Conservation (phyloP, 495 filamentous ascomycete genomes). For the Paragyromitra xinjiangensis region DNA sequence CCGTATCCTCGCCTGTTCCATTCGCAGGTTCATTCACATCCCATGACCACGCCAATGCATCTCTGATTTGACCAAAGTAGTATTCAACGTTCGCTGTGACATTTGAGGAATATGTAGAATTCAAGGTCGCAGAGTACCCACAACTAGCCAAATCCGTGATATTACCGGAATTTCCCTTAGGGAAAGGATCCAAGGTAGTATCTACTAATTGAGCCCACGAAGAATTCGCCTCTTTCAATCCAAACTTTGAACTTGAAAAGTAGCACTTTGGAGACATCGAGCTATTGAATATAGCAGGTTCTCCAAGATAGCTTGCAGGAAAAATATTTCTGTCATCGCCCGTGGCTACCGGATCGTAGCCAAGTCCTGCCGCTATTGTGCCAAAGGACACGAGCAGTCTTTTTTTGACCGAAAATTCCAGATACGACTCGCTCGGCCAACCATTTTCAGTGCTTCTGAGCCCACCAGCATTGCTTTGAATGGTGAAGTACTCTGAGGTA, state of each 20-base stretch:
- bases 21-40: constrained; percentile 25
- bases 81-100: neutral
- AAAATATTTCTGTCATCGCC: constrained; percentile 31
- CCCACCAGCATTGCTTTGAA: neutral
- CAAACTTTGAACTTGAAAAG: constrained; percentile 19
- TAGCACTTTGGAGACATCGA: constrained; percentile 8
- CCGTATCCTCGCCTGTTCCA: neutral
- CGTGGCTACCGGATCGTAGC: constrained; percentile 23
- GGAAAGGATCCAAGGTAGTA: constrained; percentile 9
- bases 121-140: constrained; percentile 41
- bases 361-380: constrained; percentile 11
- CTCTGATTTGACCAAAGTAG: constrained; percentile 21
- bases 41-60: constrained; percentile 42
- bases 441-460: constrained; percentile 36
- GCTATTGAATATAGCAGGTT: neutral
- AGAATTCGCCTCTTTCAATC: constrained; percentile 31
- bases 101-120: constrained; percentile 32
- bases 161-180: neutral
- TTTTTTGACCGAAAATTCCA: constrained; percentile 33
- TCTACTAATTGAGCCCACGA: constrained; percentile 48
- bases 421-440: constrained; percentile 47
- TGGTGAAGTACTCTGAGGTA: constrained; percentile 34
- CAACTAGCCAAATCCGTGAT: constrained; percentile 28
- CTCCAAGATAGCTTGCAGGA: constrained; percentile 31
- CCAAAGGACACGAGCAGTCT: constrained; percentile 40